Conservation (phyloP, 305 asterid species). For the Rubia peregrina region DNA sequence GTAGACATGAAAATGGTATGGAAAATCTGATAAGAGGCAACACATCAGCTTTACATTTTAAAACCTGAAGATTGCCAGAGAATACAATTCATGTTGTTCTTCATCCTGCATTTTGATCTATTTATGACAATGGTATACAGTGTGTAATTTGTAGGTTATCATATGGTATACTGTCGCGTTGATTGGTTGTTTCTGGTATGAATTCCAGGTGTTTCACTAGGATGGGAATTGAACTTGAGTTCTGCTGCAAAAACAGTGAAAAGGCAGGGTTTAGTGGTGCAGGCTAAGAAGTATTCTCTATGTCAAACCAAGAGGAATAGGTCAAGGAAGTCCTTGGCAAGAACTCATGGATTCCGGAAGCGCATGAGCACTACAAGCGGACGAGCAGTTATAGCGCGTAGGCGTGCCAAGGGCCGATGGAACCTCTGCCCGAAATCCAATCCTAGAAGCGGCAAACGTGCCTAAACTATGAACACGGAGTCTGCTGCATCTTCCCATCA, state of each 20-base stretch:
- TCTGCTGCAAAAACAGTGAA: constrained; percentile 23
- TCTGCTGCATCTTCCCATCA: constrained; percentile 8
- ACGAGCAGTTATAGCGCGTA: constrained; percentile 55
- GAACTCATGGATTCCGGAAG: constrained; percentile 78
- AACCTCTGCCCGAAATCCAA: constrained; percentile 57
- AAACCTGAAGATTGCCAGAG: not conserved
- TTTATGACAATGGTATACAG: not conserved
- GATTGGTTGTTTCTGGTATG: constrained; percentile 5
- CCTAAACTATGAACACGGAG: constrained; percentile 17
- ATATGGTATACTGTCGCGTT: not conserved
- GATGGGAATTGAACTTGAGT: constrained; percentile 32
- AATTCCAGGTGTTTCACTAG: constrained; percentile 44
- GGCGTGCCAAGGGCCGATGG: constrained; percentile 89
- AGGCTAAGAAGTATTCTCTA: constrained; percentile 44
- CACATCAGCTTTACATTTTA: not conserved
- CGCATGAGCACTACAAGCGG: constrained; percentile 83
- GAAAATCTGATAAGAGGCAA: too few relatives aligned
- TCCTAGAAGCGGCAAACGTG: constrained; percentile 35
- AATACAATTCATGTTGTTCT: not conserved
- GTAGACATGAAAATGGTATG: not conserved
- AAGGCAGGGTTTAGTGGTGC: constrained; percentile 57
- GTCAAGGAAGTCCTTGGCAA: constrained; percentile 76
- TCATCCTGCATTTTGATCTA: not conserved
- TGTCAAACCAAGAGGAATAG: constrained; percentile 92
- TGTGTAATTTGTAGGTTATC: not conserved